Evolutionary conservation across 495 filamentous ascomycete genomes (phyloP).

Genomic region (Talaromyces nanjingensis): DNA sequence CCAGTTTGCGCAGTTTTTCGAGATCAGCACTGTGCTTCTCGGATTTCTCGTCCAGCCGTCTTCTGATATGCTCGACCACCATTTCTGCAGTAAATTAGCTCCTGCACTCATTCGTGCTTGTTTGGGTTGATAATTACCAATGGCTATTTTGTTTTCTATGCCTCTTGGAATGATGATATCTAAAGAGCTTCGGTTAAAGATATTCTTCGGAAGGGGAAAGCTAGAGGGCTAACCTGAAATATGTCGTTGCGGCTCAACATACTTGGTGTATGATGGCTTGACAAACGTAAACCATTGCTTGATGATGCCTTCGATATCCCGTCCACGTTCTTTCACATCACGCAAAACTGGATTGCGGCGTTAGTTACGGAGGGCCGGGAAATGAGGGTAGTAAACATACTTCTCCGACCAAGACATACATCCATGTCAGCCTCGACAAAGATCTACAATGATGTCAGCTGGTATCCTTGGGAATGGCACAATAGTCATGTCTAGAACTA

Average conservation of each 20-base stretch:
- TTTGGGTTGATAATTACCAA: constrained; percentile 49
- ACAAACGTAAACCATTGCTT: constrained; percentile 97
- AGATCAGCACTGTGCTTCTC: constrained; percentile 71
- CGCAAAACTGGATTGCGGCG: constrained; percentile 56
- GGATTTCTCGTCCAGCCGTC: constrained; percentile 79
- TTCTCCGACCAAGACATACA: constrained; percentile 83
- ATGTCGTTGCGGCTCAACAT: constrained; percentile 81
- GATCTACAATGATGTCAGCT: constrained; percentile 43
- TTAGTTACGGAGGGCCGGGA: background rate
- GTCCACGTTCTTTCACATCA: constrained; percentile 75
- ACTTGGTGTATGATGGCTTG: constrained; percentile 89
- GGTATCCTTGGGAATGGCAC: background rate
- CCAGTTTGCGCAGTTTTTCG: constrained; percentile 59
- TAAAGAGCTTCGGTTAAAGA: constrained; percentile 23
- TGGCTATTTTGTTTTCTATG: constrained; percentile 87
- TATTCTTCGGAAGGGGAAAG: background rate
- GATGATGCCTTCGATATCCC: constrained; percentile 88
- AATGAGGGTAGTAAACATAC: constrained; percentile 41
- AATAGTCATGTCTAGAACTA: background rate
- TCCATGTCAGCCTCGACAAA: constrained; percentile 96
- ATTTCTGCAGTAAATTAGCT: constrained; percentile 50
- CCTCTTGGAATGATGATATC: constrained; percentile 94
- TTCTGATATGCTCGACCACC: constrained; percentile 83
- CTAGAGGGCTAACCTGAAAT: constrained; percentile 50
- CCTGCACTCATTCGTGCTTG: background rate